Conservation (phyloP, 2,329 filamentous ascomycete genomes). For the Stenocarpella maydis region DNA sequence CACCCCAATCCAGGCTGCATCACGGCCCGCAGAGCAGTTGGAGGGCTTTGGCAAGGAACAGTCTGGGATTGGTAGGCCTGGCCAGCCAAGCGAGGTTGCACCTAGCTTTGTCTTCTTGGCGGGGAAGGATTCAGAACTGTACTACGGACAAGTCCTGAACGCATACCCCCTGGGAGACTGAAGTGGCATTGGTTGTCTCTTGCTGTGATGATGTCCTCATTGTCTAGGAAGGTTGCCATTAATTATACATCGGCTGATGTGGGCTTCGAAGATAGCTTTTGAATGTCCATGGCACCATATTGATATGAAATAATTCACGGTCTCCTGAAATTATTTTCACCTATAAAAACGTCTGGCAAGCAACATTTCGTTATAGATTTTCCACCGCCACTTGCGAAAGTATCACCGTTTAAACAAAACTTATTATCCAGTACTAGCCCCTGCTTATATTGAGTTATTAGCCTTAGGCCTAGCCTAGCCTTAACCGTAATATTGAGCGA, state of each 20-base stretch:
- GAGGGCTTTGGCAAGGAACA: conserved; percentile 50
- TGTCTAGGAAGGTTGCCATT: background rate
- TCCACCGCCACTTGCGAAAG: no score
- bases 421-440: conserved; percentile 52
- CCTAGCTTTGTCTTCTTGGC: conserved; percentile 52
- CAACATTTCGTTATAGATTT: no score
- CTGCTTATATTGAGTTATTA: conserved; percentile 76
- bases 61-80: conserved; percentile 48
- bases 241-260: background rate
- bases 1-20: conserved; percentile 54
- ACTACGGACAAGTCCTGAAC: conserved; percentile 50
- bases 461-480: conserved; percentile 48
- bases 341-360: no score
- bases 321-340: no score
- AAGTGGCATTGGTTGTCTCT: background rate
- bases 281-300: no score
- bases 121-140: conserved; percentile 50
- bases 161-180: conserved; percentile 51
- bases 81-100: conserved; percentile 55
- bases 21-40: conserved; percentile 53
- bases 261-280: background rate
- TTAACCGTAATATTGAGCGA: conserved; percentile 50
- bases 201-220: background rate
- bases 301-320: no score
- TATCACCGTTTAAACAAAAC: no score